Evolutionary conservation across 2,329 filamentous ascomycete species (phyloP).

Genomic region (Stachybotrys elegans): DNA sequence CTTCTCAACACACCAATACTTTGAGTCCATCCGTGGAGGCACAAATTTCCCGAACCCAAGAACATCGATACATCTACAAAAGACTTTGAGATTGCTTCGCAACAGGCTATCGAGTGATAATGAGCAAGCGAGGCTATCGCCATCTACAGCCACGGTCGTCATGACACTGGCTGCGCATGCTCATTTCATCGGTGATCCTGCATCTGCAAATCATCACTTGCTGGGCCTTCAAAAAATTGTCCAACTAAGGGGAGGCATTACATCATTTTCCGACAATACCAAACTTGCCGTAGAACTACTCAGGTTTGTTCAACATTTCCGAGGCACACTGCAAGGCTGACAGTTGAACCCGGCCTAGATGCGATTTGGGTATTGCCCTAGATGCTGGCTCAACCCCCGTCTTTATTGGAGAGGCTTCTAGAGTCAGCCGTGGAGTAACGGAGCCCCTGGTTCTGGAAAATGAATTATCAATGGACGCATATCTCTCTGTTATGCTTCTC

Average conservation of each 20-base stretch:
- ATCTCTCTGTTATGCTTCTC: not conserved
- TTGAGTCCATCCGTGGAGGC: not conserved
- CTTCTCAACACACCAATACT: not conserved
- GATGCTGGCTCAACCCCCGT: not conserved
- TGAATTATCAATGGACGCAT: not conserved
- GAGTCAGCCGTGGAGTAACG: not conserved
- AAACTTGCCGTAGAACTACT: not conserved
- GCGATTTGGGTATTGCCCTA: not conserved
- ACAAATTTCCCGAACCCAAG: not conserved
- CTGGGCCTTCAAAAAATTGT: not conserved
- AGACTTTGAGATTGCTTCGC: not conserved
- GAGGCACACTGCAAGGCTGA: not conserved
- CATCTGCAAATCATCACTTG: not conserved
- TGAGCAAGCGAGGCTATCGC: not conserved
- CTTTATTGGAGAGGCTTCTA: not conserved
- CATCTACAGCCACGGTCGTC: not conserved
- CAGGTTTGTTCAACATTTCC: not conserved
- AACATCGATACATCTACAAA: not conserved
- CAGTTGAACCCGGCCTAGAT: not conserved
- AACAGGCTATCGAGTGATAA: not conserved
- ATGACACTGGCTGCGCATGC: not conserved
- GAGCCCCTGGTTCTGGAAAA: not conserved
- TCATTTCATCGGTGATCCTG: not conserved
- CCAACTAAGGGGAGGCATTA: not conserved
- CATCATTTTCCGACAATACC: not conserved